Evolutionary conservation across 2,329 filamentous ascomycete genomes (phyloP).

Genomic region (Exserohilum turcica): DNA sequence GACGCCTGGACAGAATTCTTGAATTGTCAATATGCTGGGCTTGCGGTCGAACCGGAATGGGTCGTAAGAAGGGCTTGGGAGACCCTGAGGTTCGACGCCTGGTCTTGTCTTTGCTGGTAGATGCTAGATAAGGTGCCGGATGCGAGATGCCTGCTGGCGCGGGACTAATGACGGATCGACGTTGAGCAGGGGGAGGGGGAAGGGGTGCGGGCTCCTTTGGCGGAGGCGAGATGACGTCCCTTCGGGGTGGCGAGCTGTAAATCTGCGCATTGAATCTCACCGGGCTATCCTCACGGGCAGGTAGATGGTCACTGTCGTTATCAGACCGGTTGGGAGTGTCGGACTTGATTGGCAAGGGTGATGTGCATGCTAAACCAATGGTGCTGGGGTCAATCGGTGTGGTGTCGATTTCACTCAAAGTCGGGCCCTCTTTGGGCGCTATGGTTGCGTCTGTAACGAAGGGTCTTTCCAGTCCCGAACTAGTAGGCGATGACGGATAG

Average conservation of each 20-base stretch:
- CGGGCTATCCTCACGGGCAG: conserved; percentile 25
- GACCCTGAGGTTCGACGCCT: conserved; percentile 38
- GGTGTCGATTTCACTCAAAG: neutral
- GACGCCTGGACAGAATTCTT: conserved; percentile 36
- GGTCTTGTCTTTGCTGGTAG: conserved; percentile 15
- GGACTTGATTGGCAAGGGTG: conserved; percentile 1
- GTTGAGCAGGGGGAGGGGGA: conserved; percentile 30
- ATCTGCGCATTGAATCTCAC: conserved; percentile 31
- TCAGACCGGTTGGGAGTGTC: neutral
- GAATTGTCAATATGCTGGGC: conserved; percentile 35
- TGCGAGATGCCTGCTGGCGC: conserved; percentile 11
- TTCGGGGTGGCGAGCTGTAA: conserved; percentile 34
- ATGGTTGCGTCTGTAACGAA: conserved; percentile 1
- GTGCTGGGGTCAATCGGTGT: conserved; percentile 15
- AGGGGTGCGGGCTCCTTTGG: conserved; percentile 33
- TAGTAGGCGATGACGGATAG: conserved; percentile 35
- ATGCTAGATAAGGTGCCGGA: conserved; percentile 8
- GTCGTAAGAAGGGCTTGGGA: conserved; percentile 45
- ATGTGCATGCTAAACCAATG: conserved; percentile 10
- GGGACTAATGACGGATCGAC: conserved; percentile 32
- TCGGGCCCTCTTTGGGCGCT: neutral
- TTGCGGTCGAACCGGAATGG: conserved; percentile 44
- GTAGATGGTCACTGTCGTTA: conserved; percentile 4
- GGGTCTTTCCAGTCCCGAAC: conserved; percentile 16
- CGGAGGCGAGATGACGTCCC: conserved; percentile 37